phyloP scores from a whole-genome alignment of 192 early-diverging fungal species.

The Coemansia sp. region DNA sequence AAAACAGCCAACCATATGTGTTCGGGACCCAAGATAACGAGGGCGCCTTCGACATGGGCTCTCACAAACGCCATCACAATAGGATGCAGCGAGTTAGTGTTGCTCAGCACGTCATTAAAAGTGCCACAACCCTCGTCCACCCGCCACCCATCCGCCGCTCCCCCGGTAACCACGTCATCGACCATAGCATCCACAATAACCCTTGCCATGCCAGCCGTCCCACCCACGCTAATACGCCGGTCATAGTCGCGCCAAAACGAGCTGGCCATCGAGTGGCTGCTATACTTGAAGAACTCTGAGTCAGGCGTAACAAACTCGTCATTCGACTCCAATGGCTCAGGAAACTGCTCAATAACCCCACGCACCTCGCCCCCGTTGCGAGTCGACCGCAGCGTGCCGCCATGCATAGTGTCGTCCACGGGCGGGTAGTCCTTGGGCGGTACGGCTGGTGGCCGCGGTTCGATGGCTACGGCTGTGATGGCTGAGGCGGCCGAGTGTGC shows the following conservation, averaged over 20 bases:
- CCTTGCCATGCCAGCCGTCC: background rate
- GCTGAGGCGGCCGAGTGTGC: conserved; percentile 39
- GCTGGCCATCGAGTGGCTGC: background rate
- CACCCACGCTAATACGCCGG: conserved; percentile 30
- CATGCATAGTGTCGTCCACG: background rate
- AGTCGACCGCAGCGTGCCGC: background rate
- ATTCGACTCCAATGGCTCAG: background rate
- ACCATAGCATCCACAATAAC: conserved; percentile 44
- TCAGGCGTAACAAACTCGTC: background rate
- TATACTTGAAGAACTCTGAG: background rate
- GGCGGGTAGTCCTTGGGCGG: background rate
- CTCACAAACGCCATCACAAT: conserved; percentile 36
- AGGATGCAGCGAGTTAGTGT: conserved; percentile 26
- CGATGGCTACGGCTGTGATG: conserved; percentile 19
- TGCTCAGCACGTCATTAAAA: conserved; percentile 44
- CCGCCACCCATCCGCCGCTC: conserved; percentile 27
- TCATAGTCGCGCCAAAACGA: conserved; percentile 35
- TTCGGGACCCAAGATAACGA: conserved; percentile 33
- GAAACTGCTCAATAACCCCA: conserved; percentile 10
- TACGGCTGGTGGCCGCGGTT: background rate
- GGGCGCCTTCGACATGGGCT: conserved; percentile 26
- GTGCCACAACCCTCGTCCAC: conserved; percentile 32
- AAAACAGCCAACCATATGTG: conserved; percentile 43
- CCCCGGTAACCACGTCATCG: conserved; percentile 15
- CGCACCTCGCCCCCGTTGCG: background rate